Evolutionary conservation across 31 red algal genomes (phyloP).

Genomic region (Porphyra umbilicalis): DNA sequence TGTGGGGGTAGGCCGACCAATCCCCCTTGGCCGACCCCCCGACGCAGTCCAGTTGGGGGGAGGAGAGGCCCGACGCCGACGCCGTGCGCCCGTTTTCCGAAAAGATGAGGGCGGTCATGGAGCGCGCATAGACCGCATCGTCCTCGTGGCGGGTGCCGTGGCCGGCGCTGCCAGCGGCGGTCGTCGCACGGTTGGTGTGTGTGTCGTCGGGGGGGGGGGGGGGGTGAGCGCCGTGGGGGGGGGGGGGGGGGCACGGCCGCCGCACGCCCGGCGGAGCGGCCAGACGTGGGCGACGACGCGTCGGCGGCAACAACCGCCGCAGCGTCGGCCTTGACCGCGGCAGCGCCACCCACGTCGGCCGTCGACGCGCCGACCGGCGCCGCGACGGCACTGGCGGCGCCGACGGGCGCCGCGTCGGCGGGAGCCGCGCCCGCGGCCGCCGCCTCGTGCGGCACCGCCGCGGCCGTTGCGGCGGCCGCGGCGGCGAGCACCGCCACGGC

Average conservation of each 20-base stretch:
- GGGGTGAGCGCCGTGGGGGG: background rate
- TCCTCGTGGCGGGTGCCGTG: background rate
- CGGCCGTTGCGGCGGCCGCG: background rate
- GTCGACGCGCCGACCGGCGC: background rate
- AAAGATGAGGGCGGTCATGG: constrained; percentile 56
- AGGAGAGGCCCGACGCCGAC: constrained; percentile 15
- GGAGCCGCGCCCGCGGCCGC: background rate
- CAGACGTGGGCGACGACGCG: no score
- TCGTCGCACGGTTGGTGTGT: constrained; percentile 13
- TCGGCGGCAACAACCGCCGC: no score
- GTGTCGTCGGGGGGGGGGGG: background rate
- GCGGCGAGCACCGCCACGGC: background rate
- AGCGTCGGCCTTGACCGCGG: no score
- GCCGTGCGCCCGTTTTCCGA: constrained; percentile 40
- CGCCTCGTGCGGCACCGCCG: background rate
- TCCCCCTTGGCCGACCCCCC: constrained; percentile 35
- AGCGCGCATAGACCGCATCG: constrained; percentile 41
- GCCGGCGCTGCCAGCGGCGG: constrained; percentile 23
- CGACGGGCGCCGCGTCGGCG: background rate
- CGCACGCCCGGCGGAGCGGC: no score
- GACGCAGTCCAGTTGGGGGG: constrained; percentile 31
- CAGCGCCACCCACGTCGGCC: background rate
- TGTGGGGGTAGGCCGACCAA: constrained; percentile 34
- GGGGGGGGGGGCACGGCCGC: background rate
- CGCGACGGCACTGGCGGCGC: no score